These are phyloP conservation scores for Fraxinus albicans DNA, from an alignment of 305 asterid species.

Conservation along the genomic window DNA sequence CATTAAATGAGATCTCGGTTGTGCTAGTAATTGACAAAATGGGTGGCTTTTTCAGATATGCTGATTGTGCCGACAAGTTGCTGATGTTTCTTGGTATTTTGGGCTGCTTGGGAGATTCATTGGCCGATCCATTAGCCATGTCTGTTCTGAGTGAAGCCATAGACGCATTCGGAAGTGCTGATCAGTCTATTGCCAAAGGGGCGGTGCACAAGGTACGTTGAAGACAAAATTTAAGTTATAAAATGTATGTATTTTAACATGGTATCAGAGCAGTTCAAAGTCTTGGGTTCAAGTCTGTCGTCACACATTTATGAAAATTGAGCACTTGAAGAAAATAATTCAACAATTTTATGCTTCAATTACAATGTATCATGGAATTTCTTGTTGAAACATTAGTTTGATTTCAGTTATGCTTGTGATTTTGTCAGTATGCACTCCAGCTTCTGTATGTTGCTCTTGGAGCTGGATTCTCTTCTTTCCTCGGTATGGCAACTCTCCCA, in stretches of 20 bases:
- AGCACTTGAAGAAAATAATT: neutral
- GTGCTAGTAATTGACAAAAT: conserved; percentile 4
- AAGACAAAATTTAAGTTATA: neutral
- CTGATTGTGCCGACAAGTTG: conserved; percentile 42
- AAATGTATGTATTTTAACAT: neutral
- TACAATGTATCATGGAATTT: neutral
- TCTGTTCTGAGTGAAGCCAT: conserved; percentile 40
- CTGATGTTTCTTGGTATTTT: conserved; percentile 45
- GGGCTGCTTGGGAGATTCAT: conserved; percentile 52
- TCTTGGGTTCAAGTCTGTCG: neutral
- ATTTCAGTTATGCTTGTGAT: neutral
- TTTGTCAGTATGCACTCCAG: conserved; percentile 57
- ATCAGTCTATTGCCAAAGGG: conserved; percentile 30
- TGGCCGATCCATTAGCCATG: conserved; percentile 45
- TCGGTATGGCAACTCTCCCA: conserved; percentile 41
- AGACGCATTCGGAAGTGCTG: conserved; percentile 48
- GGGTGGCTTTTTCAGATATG: conserved; percentile 45
- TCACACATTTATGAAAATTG: neutral
- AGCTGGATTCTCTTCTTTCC: conserved; percentile 64
- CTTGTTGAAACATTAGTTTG: neutral
- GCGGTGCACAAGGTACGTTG: conserved; percentile 50
- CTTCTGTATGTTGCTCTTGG: conserved; percentile 64
- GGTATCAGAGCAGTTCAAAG: neutral
- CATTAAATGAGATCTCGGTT: neutral
- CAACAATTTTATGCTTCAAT: neutral